Evolutionary conservation across 129 eudicot species (phyloP).

Genomic region (Artemisia argyi): DNA sequence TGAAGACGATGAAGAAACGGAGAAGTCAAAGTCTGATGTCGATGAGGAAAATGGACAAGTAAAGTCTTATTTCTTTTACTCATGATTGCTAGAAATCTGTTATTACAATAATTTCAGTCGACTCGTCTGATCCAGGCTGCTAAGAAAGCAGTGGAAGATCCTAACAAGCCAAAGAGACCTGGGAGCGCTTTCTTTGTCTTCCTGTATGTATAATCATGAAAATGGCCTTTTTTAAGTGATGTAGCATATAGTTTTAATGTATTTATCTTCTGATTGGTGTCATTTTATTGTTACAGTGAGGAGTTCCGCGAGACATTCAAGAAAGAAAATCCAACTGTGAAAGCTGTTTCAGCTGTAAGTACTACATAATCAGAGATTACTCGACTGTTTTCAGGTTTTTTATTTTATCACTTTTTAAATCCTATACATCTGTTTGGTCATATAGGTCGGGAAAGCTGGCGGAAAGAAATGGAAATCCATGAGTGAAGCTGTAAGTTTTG

Average conservation of each 20-base stretch:
- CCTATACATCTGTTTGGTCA: constrained; percentile 16
- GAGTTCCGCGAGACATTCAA: constrained; percentile 86
- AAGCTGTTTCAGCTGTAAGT: constrained; percentile 88
- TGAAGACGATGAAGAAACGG: constrained; percentile 84
- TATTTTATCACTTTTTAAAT: background rate
- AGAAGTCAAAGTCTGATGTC: constrained; percentile 79
- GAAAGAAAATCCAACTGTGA: constrained; percentile 78
- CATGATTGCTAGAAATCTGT: too few species aligned
- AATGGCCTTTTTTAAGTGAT: background rate
- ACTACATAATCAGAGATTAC: background rate
- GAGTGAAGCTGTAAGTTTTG: constrained; percentile 60
- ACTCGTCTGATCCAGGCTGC: too few species aligned
- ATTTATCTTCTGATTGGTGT: constrained; percentile 16
- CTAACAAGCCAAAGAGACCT: constrained; percentile 98
- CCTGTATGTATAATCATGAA: constrained; percentile 82
- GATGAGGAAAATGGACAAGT: constrained; percentile 89
- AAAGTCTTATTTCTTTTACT: background rate
- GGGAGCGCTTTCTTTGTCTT: constrained; percentile 96
- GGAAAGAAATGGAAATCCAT: constrained; percentile 94
- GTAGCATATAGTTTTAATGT: background rate
- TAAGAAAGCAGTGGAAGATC: constrained; percentile 71
- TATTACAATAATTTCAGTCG: too few species aligned
- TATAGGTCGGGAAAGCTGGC: constrained; percentile 95
- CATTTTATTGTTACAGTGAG: constrained; percentile 50
- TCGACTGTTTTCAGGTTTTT: background rate